Base-by-base conservation (phyloP, 2,329 filamentous ascomycete genomes). In the Ophiosphaerella korrae region DNA sequence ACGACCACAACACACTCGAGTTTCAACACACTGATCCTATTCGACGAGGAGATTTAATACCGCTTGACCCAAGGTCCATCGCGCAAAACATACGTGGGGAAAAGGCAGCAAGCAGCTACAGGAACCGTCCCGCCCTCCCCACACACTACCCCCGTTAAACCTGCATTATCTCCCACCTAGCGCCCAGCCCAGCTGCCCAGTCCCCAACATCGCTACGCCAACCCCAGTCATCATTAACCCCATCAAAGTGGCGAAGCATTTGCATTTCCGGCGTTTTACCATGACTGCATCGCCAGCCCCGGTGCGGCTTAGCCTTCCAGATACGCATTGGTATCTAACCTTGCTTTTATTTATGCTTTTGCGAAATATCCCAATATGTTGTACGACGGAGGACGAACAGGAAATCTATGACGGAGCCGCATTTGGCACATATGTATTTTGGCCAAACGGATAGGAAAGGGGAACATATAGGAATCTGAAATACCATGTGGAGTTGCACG, bases 21-120 rank as follows among this genome's bases (percentile, higher is more conserved):
- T 44, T 41, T 40, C 44, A 48, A 31, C 23, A 52, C 14, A 34
- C 40, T 21, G 44, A 48, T 45, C 44, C 45, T 39, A 3, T 37
- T 21, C 12, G 3, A 31, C 18, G 9, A 35, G 40, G 39, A 52
- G 44, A 42, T 47, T 47, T 47, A 47, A 52, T 47, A 32, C 35
- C 12, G 31, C n/a, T 18, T 39, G 9, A 29, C 26, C 5, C 26
- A 29, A 29, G 6, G 5, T 29, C 26, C 11, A 29, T 29, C 7
- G 26, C 26, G 26, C 26, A 29, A 29, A 29, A 11, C 26, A 29
- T 29, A 6, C 26, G 26, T 29, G 26, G 26, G 7, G 26, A 29
- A 29, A 8, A 29, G 11, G 7, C 7, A 29, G 26, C 11, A 11
- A 6, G 26, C 26, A 29, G 26, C 26, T 11, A 29, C 26, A 9